Evolutionary conservation across 208 protist species (phyloP).

Genomic region (Trypanosoma vivax): DNA sequence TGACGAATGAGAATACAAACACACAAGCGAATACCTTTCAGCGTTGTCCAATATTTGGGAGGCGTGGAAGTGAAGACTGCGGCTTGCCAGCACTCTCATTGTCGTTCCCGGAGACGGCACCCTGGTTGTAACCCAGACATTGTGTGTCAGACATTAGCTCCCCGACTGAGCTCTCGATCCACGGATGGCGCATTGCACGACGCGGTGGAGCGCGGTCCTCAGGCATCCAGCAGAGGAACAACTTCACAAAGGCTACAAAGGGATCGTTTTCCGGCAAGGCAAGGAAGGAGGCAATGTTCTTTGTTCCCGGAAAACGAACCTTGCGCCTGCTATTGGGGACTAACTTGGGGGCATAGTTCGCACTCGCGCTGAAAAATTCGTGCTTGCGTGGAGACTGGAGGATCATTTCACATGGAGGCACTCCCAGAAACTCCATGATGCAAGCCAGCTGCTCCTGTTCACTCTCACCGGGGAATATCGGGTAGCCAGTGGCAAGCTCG

Average conservation of each 20-base stretch:
- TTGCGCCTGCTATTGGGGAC: constrained; percentile 27
- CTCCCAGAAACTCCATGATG: constrained; percentile 83
- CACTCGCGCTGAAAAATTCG: constrained; percentile 40
- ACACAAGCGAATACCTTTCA: constrained; percentile 3
- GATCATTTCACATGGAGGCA: constrained; percentile 58
- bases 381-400: constrained; percentile 25
- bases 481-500: constrained; percentile 89
- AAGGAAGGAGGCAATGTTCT: constrained; percentile 48
- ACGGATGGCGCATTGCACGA: constrained; percentile 69
- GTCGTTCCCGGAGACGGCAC: not conserved
- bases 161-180: constrained; percentile 52
- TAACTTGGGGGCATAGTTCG: constrained; percentile 30
- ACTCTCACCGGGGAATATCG: constrained; percentile 86
- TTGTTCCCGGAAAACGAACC: constrained; percentile 34
- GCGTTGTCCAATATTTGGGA: constrained; percentile 16
- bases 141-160: not conserved
- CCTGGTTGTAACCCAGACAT: not conserved
- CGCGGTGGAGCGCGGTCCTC: constrained; percentile 38
- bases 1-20: constrained; percentile 1
- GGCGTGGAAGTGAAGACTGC: not conserved
- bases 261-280: constrained; percentile 39
- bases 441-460: constrained; percentile 78
- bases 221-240: constrained; percentile 70
- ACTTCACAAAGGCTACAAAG: constrained; percentile 63
- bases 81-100: not conserved